Evolutionary conservation across 805 yeast genomes (phyloP).

Genomic region (Clavispora vitiphila): DNA sequence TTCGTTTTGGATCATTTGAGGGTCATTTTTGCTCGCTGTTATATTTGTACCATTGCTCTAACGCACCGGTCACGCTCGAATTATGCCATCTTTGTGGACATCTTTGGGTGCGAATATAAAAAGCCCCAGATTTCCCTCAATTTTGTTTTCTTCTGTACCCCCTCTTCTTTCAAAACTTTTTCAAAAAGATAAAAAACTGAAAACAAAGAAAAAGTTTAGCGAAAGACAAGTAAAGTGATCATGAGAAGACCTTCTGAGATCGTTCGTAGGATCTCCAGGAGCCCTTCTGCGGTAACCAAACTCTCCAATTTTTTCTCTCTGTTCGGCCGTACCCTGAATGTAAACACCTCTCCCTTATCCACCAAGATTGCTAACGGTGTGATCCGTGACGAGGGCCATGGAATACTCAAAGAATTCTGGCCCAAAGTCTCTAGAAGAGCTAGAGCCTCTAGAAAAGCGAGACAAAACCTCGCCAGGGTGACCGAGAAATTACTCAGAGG

Average conservation of each 20-base stretch:
- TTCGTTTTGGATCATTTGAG: background rate
- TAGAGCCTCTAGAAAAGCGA: background rate
- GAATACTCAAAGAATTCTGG: background rate
- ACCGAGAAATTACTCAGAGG: background rate
- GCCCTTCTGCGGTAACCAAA: background rate
- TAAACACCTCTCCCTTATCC: background rate
- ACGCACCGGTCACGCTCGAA: background rate
- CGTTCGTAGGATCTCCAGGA: background rate
- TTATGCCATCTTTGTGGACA: background rate
- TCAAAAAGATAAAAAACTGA: background rate
- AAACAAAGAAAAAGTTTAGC: background rate
- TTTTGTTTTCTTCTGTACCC: background rate
- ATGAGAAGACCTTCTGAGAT: background rate
- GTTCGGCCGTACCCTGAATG: background rate
- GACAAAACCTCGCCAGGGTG: background rate
- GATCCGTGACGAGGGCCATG: background rate
- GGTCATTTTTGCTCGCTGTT: background rate
- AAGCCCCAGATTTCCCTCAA: background rate
- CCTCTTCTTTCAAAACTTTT: background rate
- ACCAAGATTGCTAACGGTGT: background rate
- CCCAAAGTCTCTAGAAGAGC: background rate
- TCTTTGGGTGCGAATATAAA: background rate
- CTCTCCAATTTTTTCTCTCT: background rate
- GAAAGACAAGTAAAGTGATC: background rate
- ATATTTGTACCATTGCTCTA: background rate